Base-by-base conservation (phyloP, 2,329 filamentous ascomycete genomes). In the Calonectria fujianensis region DNA sequence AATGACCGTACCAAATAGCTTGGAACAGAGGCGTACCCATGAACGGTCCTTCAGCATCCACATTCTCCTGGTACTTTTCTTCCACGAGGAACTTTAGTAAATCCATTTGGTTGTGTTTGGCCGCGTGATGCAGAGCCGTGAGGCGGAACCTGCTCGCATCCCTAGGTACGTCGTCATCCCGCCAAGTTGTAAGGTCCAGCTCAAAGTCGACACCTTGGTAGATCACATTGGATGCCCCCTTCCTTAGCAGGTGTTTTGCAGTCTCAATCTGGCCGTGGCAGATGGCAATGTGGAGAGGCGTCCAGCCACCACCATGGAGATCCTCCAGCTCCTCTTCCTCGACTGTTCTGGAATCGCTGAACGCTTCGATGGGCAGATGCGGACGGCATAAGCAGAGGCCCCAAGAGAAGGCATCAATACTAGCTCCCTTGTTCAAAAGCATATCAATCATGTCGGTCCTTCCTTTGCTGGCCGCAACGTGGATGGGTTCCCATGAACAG, bases 251-350 rank as follows among this genome's bases (percentile, higher is more conserved):
- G 37, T 76, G 78, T 31, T 78, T 81, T 31, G 80, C 80, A 1
- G 79, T 75, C n/a, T 81, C 80, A 14, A 77, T 45, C 57, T 81
- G n/a, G 27, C 51, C 31, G 41, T 81, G 78, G 48, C 80, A 81
- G 57, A 81, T 81, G 29, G 80, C 80, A 64, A 81, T 71, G 72
- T 81, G 80, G 18, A 81, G 59, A 29, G 80, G 80, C 20, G 80
- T 81, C 80, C 80, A 81, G 65, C 80, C 80, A 10, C 80, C 80
- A 10, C 80, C 79, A 35, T 81, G 80, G 18, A 81, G 37, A 52
- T 81, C 80, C 45, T 81, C 80, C 13, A 81, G 74, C 52, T 81
- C 80, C 14, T 78, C 79, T 70, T 81, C 80, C 4, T 81, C 80
- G 20, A 81, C 74, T 24, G 79, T 74, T n/a, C 72, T 75, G 29